Evolutionary conservation across 1,284 basidiomycete genomes (phyloP), one percentile per base, ranked within the genome.

Genomic region (Ceratobasidium theobromae): DNA sequence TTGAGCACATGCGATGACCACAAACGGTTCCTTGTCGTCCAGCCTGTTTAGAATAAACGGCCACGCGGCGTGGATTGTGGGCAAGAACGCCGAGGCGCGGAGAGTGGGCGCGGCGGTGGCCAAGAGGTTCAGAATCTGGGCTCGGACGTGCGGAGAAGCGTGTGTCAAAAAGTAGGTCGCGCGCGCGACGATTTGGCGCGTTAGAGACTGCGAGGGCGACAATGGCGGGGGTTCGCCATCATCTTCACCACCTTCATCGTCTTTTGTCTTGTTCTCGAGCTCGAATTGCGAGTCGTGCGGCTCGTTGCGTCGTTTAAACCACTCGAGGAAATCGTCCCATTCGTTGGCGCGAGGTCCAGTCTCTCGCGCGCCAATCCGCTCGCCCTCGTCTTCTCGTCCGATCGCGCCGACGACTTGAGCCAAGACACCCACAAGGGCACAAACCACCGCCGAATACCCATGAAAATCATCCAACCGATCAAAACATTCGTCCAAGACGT

Each of bases 401-500:
- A 91, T 81, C n/a, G 85, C 85, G 51, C 83, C 83, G 68, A 92
- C 82, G 1, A 92, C 89, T 72, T 88, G 88, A 30, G 80, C 81
- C 70, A 97, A 79, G n/a, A 91, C 93, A 68, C 91, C 89, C n/a
- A 96, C 81, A 1, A 98, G 79, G 0, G 92, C 88, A 69, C 93
- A 90, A 8, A 96, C 88, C 32, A 96, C 81, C 4, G 88, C 78
- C 25, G 86, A 84, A 76, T 97, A 96, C 9, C 93, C 94, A 75
- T 97, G 94, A 73, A 86, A 97, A 69, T 95, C 92, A 72, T 97
- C 95, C 23, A 97, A 79, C 27, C 93, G 85, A 75, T 96, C 94
- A 71, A 97, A 97, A 69, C 95, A 94, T 75, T 95, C 94, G 74
- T 96, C 95, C 3, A 97, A 91, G 2, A 97, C 86, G 74, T 95